Evolutionary conservation across 2,329 filamentous ascomycete species (phyloP), one percentile per base, ranked within the genome.

Genomic region (Zymoseptoria brevis): DNA sequence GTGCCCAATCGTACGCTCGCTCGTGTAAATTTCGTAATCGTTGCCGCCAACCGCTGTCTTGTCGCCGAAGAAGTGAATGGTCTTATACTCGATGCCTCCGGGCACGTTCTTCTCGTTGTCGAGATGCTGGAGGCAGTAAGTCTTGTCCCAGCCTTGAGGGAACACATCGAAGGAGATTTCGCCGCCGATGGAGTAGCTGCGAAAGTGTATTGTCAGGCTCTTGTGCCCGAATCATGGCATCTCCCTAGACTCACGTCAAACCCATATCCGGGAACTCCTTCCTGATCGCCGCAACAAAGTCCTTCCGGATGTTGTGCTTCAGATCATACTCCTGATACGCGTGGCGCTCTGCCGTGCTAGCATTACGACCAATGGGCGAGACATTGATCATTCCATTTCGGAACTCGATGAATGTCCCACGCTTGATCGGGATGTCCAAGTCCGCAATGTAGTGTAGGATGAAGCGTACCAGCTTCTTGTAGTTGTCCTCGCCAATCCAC

Each of bases 91-190:
- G 64, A 95, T 79, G 63, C 87, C 87, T 70, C 84, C 86, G 49
- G 82, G 80, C 73, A 75, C 66, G 19, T 76, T 73, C 69, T 87
- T 86, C 75, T 96, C 92, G 64, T 82, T 82, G 78, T 94, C 90
- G 62, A 97, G 80, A 76, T 96, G 92, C 68, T 84, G 80, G 67
- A 97, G 81, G 79, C 92, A 96, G 82, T 96, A 99, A 8, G 90
- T 96, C 86, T 97, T 99, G 79, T 99, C 94, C 94, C 94, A 99
- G 71, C 94, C 94, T 2, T 80, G 84, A 64, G 94, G 94, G 83
- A 99, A 99, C 70, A 97, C 89, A 73, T 99, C 94, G 75, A 99
- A 99, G 61, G 92, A 96, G 76, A 99, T 96, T 74, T 96, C 90
- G 56, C 94, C 94, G 68, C 94, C 94, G 69, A 99, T 96, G 64